phyloP scores from a whole-genome alignment of 2,329 filamentous ascomycete genomes.

The Emydomyces testavorans region DNA sequence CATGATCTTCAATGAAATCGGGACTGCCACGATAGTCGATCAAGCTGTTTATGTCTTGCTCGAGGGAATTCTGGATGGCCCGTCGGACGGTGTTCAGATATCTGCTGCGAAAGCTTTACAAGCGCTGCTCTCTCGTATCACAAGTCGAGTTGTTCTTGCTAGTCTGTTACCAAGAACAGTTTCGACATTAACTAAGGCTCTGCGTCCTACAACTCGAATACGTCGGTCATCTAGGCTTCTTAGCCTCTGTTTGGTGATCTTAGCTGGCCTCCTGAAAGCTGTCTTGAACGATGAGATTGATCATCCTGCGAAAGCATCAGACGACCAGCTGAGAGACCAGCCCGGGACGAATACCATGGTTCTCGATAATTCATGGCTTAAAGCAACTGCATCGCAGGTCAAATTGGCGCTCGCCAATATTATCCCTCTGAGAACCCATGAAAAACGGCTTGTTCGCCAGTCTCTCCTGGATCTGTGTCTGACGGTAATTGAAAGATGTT shows the following conservation, averaged over 20 bases:
- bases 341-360: conserved; percentile 29
- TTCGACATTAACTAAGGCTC: conserved; percentile 63
- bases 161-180: conserved; percentile 81
- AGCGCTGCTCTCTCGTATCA: conserved; percentile 51
- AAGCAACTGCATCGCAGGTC: conserved; percentile 67
- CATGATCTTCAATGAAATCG: conserved; percentile 38
- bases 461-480: conserved; percentile 62
- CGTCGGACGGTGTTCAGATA: conserved; percentile 56
- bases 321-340: conserved; percentile 17
- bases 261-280: conserved; percentile 39
- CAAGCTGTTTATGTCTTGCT: conserved; percentile 72
- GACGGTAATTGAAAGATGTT: conserved; percentile 65
- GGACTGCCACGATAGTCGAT: conserved; percentile 65
- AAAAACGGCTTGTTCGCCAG: conserved; percentile 55
- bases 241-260: conserved; percentile 46
- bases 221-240: conserved; percentile 54
- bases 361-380: conserved; percentile 55
- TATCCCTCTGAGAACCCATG: conserved; percentile 61
- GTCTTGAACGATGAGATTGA: conserved; percentile 39
- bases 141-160: conserved; percentile 62
- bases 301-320: conserved; percentile 12
- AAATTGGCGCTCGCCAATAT: conserved; percentile 71
- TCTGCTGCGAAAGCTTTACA: conserved; percentile 56
- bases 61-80: conserved; percentile 55
- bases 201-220: conserved; percentile 56